Evolutionary conservation across 73 alveolate species (phyloP).

Genomic region (Stentor roeselii): DNA sequence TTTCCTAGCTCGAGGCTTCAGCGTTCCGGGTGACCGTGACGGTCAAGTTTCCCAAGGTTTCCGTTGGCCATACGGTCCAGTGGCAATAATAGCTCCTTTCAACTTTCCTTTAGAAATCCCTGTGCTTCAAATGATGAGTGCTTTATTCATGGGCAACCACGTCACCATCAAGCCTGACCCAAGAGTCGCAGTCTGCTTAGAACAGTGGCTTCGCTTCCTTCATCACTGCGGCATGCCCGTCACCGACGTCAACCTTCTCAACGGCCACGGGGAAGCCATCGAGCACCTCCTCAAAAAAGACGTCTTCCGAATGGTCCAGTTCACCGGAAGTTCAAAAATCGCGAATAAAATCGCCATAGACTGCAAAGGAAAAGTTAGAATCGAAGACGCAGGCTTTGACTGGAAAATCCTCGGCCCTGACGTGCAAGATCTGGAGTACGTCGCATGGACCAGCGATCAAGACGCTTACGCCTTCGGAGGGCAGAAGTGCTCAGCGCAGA

Average conservation of each 20-base stretch:
- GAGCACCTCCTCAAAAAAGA: slow-evolving; percentile 44
- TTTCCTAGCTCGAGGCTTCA: slow-evolving; percentile 54
- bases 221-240: slow-evolving; percentile 52
- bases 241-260: slow-evolving; percentile 31
- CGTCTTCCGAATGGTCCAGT: slow-evolving; percentile 46
- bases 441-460: slow-evolving; percentile 82
- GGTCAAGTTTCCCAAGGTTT: slow-evolving; percentile 75
- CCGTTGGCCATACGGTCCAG: slow-evolving; percentile 84
- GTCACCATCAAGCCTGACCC: slow-evolving; percentile 74
- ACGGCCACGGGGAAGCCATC: slow-evolving; percentile 57
- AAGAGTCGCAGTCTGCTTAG: slow-evolving; percentile 77
- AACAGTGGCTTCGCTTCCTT: slow-evolving; percentile 77
- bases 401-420: slow-evolving; percentile 96
- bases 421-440: slow-evolving; percentile 64
- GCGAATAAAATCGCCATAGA: slow-evolving; percentile 49
- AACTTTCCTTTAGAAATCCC: slow-evolving; percentile 94
- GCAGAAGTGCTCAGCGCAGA: slow-evolving; percentile 90
- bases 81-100: slow-evolving; percentile 84
- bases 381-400: slow-evolving; percentile 96
- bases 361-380: slow-evolving; percentile 64
- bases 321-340: slow-evolving; percentile 69
- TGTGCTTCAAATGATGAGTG: slow-evolving; percentile 70
- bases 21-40: slow-evolving; percentile 74
- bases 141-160: slow-evolving; percentile 74
- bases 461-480: slow-evolving; percentile 87